Conservation (phyloP, 306 rosid genomes). For the Casuarina equisetifolia region DNA sequence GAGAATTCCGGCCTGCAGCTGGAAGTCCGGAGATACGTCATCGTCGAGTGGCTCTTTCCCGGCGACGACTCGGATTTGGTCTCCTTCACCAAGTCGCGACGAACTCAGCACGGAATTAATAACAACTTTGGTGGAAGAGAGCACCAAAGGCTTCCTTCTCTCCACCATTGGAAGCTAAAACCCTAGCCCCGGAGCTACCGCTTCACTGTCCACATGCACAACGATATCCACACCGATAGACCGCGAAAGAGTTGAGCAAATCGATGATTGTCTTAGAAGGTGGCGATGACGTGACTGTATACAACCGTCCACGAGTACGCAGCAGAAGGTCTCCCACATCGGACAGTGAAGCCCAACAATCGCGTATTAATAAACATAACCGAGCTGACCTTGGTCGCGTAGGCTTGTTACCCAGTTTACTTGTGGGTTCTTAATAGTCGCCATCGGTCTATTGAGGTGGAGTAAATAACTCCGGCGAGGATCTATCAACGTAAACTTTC, state of each 20-base stretch:
- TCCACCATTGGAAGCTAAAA: constrained; percentile 54
- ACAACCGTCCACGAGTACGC: background rate
- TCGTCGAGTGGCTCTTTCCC: constrained; percentile 11
- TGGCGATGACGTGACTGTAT: background rate
- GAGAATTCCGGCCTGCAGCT: constrained; percentile 64
- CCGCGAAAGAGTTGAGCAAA: background rate
- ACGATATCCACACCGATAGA: background rate
- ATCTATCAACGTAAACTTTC: no score
- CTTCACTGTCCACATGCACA: background rate
- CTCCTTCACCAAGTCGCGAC: constrained; percentile 14
- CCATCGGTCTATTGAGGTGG: no score
- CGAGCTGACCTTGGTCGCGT: no score
- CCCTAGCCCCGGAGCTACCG: background rate
- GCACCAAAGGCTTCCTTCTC: constrained; percentile 76
- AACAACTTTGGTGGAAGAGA: constrained; percentile 60
- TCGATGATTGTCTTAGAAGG: background rate
- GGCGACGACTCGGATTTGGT: constrained; percentile 13
- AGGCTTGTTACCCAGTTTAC: no score
- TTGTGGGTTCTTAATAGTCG: no score
- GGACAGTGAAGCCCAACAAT: no score
- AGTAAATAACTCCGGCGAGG: no score
- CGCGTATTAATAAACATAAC: no score
- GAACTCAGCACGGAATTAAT: constrained; percentile 52
- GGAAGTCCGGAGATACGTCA: constrained; percentile 24
- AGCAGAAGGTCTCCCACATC: background rate